phyloP scores from a whole-genome alignment of 1,284 basidiomycete genomes.

The Grifola frondosa region DNA sequence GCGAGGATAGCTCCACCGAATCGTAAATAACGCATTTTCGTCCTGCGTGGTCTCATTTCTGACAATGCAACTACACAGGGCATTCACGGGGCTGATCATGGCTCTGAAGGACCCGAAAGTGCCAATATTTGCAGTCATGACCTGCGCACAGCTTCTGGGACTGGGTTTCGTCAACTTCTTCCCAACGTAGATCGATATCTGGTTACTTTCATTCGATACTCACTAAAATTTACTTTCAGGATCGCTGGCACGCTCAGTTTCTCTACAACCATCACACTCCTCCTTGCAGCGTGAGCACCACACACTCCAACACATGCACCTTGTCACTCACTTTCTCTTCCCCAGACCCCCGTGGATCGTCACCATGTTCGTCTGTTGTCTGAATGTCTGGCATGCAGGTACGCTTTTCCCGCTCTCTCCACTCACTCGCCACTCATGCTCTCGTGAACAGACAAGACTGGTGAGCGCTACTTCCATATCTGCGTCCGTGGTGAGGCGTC shows the following conservation, averaged over 20 bases:
- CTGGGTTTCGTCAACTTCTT: constrained; percentile 74
- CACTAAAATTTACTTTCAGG: constrained; percentile 29
- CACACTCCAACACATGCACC: constrained; percentile 1
- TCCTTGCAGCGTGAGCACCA: constrained; percentile 57
- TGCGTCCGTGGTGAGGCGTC: constrained; percentile 52
- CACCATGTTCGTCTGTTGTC: constrained; percentile 49
- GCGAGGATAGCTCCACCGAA: constrained; percentile 52
- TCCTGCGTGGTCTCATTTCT: neutral
- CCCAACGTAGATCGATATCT: constrained; percentile 48
- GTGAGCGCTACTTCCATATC: constrained; percentile 69
- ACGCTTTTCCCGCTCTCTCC: constrained; percentile 15
- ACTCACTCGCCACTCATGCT: neutral
- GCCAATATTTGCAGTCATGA: constrained; percentile 54
- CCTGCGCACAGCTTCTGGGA: constrained; percentile 50
- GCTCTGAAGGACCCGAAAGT: constrained; percentile 64
- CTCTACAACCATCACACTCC: constrained; percentile 51
- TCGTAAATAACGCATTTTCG: too few species aligned
- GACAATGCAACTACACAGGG: constrained; percentile 34
- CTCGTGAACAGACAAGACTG: constrained; percentile 45
- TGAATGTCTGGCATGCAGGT: constrained; percentile 68
- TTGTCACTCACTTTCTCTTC: constrained; percentile 1
- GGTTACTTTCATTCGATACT: neutral
- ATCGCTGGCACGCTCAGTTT: constrained; percentile 65
- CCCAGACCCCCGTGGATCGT: constrained; percentile 62
- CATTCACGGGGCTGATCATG: constrained; percentile 49